Conservation (phyloP, 192 early-diverging fungal genomes). For the Coemansia sp. region DNA sequence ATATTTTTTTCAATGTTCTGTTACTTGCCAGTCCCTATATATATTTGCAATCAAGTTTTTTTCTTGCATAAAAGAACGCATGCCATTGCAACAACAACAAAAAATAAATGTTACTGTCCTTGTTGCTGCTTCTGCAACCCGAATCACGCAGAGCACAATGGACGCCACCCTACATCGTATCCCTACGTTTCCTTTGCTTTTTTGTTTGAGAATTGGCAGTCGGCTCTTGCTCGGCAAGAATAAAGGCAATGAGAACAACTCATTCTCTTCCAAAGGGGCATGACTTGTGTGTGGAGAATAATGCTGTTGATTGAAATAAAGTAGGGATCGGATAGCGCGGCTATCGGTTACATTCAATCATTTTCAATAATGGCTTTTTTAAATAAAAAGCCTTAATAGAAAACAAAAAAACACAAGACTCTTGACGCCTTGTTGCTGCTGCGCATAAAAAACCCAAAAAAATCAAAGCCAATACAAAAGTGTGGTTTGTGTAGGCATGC, state of each 20-base stretch:
- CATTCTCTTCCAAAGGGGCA: background rate
- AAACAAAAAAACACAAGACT: too few species aligned
- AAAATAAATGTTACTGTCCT: background rate
- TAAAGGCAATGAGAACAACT: background rate
- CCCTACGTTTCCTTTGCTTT: background rate
- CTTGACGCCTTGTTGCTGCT: background rate
- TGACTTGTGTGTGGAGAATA: background rate
- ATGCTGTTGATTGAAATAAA: background rate
- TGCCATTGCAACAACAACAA: background rate
- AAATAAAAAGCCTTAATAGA: too few species aligned
- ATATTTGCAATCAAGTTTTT: background rate
- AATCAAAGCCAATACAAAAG: background rate
- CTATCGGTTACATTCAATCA: background rate
- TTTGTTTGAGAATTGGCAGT: background rate
- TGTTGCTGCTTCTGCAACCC: background rate
- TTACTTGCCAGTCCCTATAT: background rate
- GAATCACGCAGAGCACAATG: background rate
- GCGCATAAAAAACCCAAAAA: slow-evolving; percentile 12
- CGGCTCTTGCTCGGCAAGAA: background rate
- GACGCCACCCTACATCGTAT: background rate
- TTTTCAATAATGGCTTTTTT: too few species aligned
- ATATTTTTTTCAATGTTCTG: background rate
- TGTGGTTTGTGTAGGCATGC: background rate
- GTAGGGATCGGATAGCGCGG: background rate
- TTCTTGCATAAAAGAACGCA: background rate